A percentile compares a stretch with the other conserved stretches of the same genome.
Evolutionary conservation across 352 stramenopile genomes (phyloP).

Genomic region (Pythium myriotylum): DNA sequence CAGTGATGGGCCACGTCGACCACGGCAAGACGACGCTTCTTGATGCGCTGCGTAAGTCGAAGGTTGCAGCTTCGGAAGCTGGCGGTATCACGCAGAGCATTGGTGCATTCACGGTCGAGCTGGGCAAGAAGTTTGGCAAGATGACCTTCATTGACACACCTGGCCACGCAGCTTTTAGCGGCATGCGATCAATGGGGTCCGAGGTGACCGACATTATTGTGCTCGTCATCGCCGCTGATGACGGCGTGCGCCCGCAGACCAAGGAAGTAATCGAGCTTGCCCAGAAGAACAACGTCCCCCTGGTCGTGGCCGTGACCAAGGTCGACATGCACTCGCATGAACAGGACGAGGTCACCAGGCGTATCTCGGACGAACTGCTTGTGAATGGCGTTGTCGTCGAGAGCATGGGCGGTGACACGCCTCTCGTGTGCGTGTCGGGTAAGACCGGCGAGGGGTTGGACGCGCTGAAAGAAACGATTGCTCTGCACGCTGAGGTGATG

Average conservation of each 20-base stretch:
- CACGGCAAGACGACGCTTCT: conserved; percentile 99
- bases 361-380: conserved; percentile 89
- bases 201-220: conserved; percentile 98
- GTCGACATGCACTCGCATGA: conserved; percentile 90
- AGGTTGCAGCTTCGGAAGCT: conserved; percentile 94
- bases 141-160: conserved; percentile 99
- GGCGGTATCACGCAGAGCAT: conserved; percentile 99
- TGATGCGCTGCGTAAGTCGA: conserved; percentile 91
- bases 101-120: conserved; percentile 95
- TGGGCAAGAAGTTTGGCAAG: conserved; percentile 79
- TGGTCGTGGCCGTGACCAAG: conserved; percentile 98
- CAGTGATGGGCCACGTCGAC: conserved; percentile 99
- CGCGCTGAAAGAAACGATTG: conserved; percentile 96
- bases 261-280: conserved; percentile 95
- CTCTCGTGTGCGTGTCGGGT: conserved; percentile 95
- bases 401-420: conserved; percentile 93
- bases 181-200: conserved; percentile 96
- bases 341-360: conserved; percentile 59
- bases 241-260: conserved; percentile 98
- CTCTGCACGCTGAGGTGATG: conserved; percentile 95
- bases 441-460: conserved; percentile 95
- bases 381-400: conserved; percentile 94
- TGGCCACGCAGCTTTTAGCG: conserved; percentile 98
- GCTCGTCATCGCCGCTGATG: conserved; percentile 98
- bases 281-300: conserved; percentile 93